Conservation (phyloP, 2,329 filamentous ascomycete species). For the Fusarium heterosporum region DNA sequence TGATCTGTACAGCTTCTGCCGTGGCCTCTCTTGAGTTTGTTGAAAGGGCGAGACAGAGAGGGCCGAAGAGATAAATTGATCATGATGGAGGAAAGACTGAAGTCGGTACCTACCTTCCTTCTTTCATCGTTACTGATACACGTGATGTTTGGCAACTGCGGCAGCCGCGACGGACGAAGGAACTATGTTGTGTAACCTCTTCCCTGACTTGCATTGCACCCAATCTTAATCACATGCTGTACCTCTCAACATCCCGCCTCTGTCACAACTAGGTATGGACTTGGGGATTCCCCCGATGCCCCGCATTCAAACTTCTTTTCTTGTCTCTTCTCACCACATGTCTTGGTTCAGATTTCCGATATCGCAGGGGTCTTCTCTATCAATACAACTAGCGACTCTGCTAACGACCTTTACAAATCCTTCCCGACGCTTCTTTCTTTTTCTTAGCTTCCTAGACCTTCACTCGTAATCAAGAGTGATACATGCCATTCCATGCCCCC, state of each 20-base stretch:
- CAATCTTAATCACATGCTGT: slow-evolving; percentile 1
- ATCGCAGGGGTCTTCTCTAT: slow-evolving; percentile 5
- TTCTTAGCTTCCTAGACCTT: background rate
- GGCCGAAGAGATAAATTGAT: background rate
- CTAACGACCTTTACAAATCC: background rate
- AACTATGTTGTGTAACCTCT: background rate
- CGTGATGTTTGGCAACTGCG: background rate
- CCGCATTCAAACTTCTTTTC: slow-evolving; percentile 3
- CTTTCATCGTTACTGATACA: background rate
- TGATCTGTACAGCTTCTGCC: slow-evolving; percentile 1
- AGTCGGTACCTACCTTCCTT: background rate
- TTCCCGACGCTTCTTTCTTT: slow-evolving; percentile 4
- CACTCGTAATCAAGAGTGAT: background rate
- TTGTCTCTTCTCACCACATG: slow-evolving; percentile 6
- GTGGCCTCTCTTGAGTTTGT: background rate
- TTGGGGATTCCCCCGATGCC: slow-evolving; percentile 18
- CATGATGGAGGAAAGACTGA: background rate
- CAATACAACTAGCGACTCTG: background rate
- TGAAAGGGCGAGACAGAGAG: background rate
- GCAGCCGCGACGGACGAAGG: too few relatives aligned
- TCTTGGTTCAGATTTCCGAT: slow-evolving; percentile 17
- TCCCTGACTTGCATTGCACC: background rate
- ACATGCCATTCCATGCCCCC: background rate
- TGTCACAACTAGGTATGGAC: background rate
- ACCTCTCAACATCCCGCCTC: background rate